phyloP scores from a whole-genome alignment of 139 green algal genomes.

The Tetradesmus lagerheimii region DNA sequence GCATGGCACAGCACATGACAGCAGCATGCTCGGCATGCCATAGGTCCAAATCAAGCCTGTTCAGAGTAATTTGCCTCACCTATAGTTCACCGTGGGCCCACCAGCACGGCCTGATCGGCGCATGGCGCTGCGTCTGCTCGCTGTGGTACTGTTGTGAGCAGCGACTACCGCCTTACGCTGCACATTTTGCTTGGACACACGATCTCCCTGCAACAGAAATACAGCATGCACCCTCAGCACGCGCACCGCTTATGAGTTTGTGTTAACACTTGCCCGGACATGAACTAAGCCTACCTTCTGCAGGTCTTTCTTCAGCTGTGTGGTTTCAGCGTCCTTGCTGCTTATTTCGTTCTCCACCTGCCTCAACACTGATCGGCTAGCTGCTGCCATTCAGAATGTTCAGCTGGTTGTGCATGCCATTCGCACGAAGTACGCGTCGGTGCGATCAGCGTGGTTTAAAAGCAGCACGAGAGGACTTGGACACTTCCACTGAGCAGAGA shows the following conservation, averaged over 20 bases:
- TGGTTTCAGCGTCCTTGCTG: background rate
- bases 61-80: background rate
- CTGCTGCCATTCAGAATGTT: background rate
- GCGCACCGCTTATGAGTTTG: background rate
- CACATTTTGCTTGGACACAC: background rate
- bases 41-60: background rate
- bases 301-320: background rate
- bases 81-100: background rate
- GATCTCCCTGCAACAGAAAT: background rate
- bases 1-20: constrained; percentile 1
- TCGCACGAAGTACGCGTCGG: background rate
- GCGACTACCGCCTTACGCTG: background rate
- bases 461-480: too few species aligned
- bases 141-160: background rate
- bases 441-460: background rate
- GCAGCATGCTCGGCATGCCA: background rate
- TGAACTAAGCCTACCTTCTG: background rate
- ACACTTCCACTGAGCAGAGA: too few species aligned
- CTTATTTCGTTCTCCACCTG: background rate
- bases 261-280: background rate
- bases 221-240: background rate
- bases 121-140: background rate
- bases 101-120: background rate
- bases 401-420: background rate
- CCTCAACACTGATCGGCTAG: background rate